These are phyloP conservation scores for Durotheca rogersii DNA, from an alignment of 495 filamentous ascomycete genomes.

Conservation along the genomic window DNA sequence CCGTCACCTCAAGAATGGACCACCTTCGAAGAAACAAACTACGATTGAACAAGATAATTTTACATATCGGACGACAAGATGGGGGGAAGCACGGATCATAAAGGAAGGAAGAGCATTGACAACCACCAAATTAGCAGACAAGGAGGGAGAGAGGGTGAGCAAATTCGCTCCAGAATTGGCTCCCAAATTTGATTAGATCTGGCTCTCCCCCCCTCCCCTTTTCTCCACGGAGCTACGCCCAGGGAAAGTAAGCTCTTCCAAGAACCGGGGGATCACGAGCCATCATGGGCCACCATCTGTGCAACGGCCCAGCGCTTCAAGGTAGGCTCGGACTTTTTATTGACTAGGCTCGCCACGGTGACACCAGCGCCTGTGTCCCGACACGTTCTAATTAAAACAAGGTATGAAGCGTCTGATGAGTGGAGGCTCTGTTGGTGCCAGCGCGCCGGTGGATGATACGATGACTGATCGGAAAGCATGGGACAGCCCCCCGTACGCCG, in stretches of 20 bases:
- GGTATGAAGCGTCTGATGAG: slow-evolving; percentile 7
- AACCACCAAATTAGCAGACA: slow-evolving; percentile 1
- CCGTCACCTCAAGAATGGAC: background rate
- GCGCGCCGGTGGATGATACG: slow-evolving; percentile 16
- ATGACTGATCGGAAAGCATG: slow-evolving; percentile 15
- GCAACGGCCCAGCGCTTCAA: background rate
- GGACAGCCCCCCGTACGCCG: too few relatives aligned
- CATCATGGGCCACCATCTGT: background rate
- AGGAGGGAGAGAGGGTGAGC: too few relatives aligned
- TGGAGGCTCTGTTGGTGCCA: slow-evolving; percentile 13
- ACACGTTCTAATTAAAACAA: slow-evolving; percentile 22
- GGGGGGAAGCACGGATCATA: slow-evolving; percentile 13
- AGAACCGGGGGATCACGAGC: slow-evolving; percentile 19
- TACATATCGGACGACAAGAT: too few relatives aligned
- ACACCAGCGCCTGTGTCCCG: background rate
- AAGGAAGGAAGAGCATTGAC: slow-evolving; percentile 12
- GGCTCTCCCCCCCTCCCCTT: slow-evolving; percentile 5
- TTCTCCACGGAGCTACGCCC: slow-evolving; percentile 1
- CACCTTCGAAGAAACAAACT: too few relatives aligned
- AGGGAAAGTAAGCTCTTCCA: slow-evolving; percentile 24
- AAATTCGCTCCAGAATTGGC: slow-evolving; percentile 9
- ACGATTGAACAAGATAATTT: too few relatives aligned
- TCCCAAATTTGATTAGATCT: slow-evolving; percentile 13
- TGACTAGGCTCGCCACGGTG: too few relatives aligned
- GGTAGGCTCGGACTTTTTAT: background rate